Evolutionary conservation across 306 rosid genomes (phyloP).

Genomic region (Vigna mungo): DNA sequence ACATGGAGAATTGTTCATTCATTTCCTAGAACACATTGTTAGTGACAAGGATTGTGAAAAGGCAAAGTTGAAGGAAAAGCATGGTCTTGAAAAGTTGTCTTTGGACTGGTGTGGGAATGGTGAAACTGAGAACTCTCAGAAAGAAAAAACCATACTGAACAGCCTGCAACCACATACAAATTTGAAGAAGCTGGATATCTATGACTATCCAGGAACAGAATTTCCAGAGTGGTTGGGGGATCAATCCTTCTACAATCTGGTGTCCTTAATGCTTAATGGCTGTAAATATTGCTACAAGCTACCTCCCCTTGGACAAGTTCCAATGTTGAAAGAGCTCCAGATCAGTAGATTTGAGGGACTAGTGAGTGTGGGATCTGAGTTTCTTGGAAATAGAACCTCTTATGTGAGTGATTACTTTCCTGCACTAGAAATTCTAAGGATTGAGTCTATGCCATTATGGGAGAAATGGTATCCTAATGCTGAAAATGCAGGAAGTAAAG

Average conservation of each 20-base stretch:
- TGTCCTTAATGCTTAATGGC: conserved; percentile 32
- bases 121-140: conserved; percentile 37
- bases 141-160: conserved; percentile 34
- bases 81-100: conserved; percentile 37
- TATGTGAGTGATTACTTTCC: conserved; percentile 27
- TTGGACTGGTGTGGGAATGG: conserved; percentile 46
- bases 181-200: conserved; percentile 45
- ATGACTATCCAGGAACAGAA: conserved; percentile 48
- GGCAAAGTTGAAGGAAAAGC: conserved; percentile 52
- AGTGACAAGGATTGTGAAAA: conserved; percentile 10
- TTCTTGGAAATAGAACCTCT: conserved; percentile 36
- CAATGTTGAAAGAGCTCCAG: conserved; percentile 44
- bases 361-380: conserved; percentile 40
- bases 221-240: conserved; percentile 55
- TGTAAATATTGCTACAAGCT: conserved; percentile 48
- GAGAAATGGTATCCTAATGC: conserved; percentile 44
- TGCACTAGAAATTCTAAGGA: conserved; percentile 43
- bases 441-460: conserved; percentile 45
- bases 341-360: conserved; percentile 41
- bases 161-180: conserved; percentile 45
- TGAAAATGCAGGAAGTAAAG: not conserved
- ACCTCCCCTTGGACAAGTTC: conserved; percentile 56
- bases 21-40: conserved; percentile 20
- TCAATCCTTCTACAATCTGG: conserved; percentile 41
- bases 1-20: conserved; percentile 47